phyloP scores from a whole-genome alignment of 768 basidiomycete species.

The Inosperma sp. region DNA sequence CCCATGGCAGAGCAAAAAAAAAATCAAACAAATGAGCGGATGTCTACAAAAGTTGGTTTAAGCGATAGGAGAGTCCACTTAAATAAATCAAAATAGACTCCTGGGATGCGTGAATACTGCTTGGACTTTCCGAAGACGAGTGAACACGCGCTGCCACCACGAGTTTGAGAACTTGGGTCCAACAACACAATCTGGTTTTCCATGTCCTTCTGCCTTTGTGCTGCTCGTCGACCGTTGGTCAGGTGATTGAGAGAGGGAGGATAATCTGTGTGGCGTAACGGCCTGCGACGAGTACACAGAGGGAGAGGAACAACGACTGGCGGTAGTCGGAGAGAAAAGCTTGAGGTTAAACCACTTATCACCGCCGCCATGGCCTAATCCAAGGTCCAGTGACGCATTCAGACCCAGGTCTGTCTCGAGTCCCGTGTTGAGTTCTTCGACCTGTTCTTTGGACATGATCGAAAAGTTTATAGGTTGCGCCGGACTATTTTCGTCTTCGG shows the following conservation, averaged over 20 bases:
- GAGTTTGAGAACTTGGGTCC: constrained; percentile 21
- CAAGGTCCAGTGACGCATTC: constrained; percentile 37
- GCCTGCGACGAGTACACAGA: constrained; percentile 37
- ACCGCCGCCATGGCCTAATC: constrained; percentile 31
- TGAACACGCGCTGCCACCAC: constrained; percentile 32
- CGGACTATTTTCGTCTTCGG: constrained; percentile 7
- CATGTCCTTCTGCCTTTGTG: constrained; percentile 20
- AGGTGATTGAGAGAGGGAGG: constrained; percentile 22
- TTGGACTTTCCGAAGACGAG: constrained; percentile 26
- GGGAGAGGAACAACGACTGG: constrained; percentile 35
- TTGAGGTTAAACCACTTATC: constrained; percentile 41
- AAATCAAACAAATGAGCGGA: constrained; percentile 3
- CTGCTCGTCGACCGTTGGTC: constrained; percentile 24
- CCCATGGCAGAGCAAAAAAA: background rate
- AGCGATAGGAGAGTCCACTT: background rate
- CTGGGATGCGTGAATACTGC: constrained; percentile 21
- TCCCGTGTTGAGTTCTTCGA: constrained; percentile 31
- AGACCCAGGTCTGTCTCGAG: constrained; percentile 37
- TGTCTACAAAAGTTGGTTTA: background rate
- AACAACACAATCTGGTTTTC: background rate
- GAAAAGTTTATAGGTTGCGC: constrained; percentile 14
- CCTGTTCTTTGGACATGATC: constrained; percentile 33
- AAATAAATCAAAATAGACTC: constrained; percentile 12
- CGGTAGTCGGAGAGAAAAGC: constrained; percentile 29
- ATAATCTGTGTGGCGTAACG: constrained; percentile 26